These are phyloP conservation scores for Pleurotus tuber-regium DNA, from an alignment of 768 basidiomycete species.

Conservation along the genomic window DNA sequence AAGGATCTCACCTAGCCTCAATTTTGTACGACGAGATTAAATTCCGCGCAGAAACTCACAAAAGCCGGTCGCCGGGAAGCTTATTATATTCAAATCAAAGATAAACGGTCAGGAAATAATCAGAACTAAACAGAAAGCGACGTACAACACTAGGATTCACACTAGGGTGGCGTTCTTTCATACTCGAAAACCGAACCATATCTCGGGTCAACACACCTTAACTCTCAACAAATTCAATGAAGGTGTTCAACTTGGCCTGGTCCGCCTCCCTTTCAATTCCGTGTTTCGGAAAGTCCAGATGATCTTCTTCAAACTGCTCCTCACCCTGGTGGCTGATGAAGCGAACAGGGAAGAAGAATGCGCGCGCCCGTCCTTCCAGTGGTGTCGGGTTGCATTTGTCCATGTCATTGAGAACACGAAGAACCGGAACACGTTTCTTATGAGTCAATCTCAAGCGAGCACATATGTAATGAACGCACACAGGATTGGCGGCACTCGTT, in stretches of 20 bases:
- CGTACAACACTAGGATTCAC: no score
- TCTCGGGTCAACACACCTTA: background rate
- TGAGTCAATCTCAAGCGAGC: background rate
- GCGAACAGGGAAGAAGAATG: background rate
- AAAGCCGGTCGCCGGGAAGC: no score
- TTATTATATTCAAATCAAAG: no score
- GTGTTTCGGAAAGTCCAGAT: background rate
- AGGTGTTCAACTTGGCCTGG: background rate
- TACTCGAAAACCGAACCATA: background rate
- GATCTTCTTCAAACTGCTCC: background rate
- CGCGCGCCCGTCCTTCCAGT: background rate
- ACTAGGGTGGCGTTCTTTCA: background rate
- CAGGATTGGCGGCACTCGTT: background rate
- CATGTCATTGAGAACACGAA: background rate
- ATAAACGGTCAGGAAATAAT: no score
- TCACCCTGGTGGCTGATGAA: background rate
- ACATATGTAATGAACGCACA: background rate
- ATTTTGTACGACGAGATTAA: no score
- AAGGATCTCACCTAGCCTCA: no score
- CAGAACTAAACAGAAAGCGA: no score
- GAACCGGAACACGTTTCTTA: background rate
- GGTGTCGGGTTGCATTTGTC: background rate
- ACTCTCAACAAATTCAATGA: no score
- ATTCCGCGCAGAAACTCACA: no score
- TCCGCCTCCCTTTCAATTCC: slow-evolving; percentile 5